A percentile compares a stretch with the other conserved stretches of the same genome.
phyloP scores from a whole-genome alignment of 2,329 filamentous ascomycete genomes.

The Cyphellophora europaea region DNA sequence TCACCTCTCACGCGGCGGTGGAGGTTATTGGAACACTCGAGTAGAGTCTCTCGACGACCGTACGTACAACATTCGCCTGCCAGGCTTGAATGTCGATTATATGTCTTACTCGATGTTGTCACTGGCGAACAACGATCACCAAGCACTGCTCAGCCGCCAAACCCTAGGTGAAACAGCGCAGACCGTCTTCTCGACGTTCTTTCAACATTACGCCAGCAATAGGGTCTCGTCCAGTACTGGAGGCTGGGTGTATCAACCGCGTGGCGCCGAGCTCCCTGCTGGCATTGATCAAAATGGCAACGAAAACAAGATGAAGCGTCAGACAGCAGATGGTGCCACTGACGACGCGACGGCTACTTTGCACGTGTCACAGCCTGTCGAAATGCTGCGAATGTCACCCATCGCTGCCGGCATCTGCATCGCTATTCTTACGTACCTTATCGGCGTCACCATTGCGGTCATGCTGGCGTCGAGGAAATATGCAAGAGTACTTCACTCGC shows the following conservation, averaged over 20 bases:
- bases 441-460: no score
- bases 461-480: no score
- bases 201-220: constrained; percentile 7
- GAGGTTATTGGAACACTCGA: not conserved
- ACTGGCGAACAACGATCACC: no score
- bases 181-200: constrained; percentile 7
- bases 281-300: constrained; percentile 1
- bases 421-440: no score
- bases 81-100: constrained; percentile 6
- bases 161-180: constrained; percentile 6
- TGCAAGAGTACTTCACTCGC: no score
- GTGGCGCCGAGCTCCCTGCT: constrained; percentile 6
- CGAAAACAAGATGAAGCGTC: constrained; percentile 1
- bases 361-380: constrained; percentile 4
- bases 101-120: no score
- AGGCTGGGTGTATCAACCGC: constrained; percentile 7
- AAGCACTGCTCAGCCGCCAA: no score
- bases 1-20: no score
- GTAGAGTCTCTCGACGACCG: constrained; percentile 5
- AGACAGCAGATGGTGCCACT: no score
- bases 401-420: constrained; percentile 1
- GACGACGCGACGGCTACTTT: no score
- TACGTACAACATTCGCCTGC: constrained; percentile 7
- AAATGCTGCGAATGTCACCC: constrained; percentile 6
- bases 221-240: constrained; percentile 4